Conservation (phyloP, 2,329 filamentous ascomycete genomes). For the Fusarium sp. region DNA sequence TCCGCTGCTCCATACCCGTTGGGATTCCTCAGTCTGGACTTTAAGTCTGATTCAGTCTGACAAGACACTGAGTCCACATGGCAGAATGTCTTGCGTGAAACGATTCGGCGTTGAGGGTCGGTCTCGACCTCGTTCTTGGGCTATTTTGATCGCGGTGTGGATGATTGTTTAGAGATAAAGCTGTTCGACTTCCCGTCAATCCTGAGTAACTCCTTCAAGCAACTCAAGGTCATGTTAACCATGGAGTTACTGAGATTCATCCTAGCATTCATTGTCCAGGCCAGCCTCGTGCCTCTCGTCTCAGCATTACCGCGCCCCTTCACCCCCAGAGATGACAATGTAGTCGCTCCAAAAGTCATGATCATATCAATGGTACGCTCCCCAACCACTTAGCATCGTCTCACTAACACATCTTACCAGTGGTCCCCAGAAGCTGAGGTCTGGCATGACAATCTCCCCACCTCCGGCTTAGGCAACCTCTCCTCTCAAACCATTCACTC, state of each 20-base stretch:
- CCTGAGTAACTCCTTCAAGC: background rate
- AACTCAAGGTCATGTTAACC: background rate
- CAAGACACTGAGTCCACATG: constrained; percentile 41
- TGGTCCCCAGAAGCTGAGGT: constrained; percentile 72
- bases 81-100: constrained; percentile 20
- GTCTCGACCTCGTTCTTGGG: constrained; percentile 8
- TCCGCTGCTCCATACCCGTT: constrained; percentile 13
- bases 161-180: constrained; percentile 18
- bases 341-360: constrained; percentile 69
- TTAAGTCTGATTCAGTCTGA: constrained; percentile 26
- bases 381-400: background rate
- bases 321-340: background rate
- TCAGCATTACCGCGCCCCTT: constrained; percentile 10
- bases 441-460: constrained; percentile 69
- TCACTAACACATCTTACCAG: constrained; percentile 54
- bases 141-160: too few relatives aligned
- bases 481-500: constrained; percentile 68
- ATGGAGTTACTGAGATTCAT: constrained; percentile 30
- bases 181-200: background rate
- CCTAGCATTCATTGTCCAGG: constrained; percentile 7
- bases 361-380: constrained; percentile 71
- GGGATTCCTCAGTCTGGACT: background rate
- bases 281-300: constrained; percentile 1
- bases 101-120: constrained; percentile 17
- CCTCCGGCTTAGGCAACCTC: constrained; percentile 65